A percentile compares a stretch with the other conserved stretches of the same genome.
phyloP scores from a whole-genome alignment of 2,329 filamentous ascomycete species.

The Trichophyton rubrum region DNA sequence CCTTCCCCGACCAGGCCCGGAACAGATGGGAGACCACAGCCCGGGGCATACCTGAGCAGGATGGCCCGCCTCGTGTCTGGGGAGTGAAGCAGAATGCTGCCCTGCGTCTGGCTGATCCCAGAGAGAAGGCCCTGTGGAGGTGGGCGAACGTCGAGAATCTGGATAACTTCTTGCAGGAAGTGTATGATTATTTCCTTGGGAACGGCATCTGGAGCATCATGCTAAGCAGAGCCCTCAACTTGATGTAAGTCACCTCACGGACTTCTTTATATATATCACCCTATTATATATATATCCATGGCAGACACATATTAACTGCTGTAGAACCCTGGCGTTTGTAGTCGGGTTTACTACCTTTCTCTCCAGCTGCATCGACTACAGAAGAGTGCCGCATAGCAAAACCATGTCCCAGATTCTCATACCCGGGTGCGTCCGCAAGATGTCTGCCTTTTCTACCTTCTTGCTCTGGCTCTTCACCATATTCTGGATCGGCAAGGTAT shows the following conservation, averaged over 20 bases:
- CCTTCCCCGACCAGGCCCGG: slow-evolving; percentile 20
- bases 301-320: neutral
- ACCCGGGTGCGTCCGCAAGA: slow-evolving; percentile 59
- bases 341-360: slow-evolving; percentile 73
- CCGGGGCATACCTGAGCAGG: slow-evolving; percentile 29
- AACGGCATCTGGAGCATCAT: slow-evolving; percentile 79
- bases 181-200: slow-evolving; percentile 75
- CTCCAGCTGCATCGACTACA: slow-evolving; percentile 74
- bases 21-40: slow-evolving; percentile 44
- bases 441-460: slow-evolving; percentile 64
- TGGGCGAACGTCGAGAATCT: slow-evolving; percentile 88
- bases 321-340: slow-evolving; percentile 69
- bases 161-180: slow-evolving; percentile 72
- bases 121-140: slow-evolving; percentile 75
- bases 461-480: slow-evolving; percentile 74
- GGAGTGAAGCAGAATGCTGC: slow-evolving; percentile 12
- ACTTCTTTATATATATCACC: neutral
- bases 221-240: slow-evolving; percentile 55
- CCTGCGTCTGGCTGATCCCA: slow-evolving; percentile 41
- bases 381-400: slow-evolving; percentile 54
- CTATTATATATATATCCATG: too few relatives aligned
- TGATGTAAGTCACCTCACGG: slow-evolving; percentile 46
- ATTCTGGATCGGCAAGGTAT: slow-evolving; percentile 70
- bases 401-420: slow-evolving; percentile 50
- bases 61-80: slow-evolving; percentile 1